Percentiles rank a stretch among this genome's conserved stretches.
Evolutionary conservation across 306 rosid species (phyloP).

Genomic region (Acacia crassicarpa): DNA sequence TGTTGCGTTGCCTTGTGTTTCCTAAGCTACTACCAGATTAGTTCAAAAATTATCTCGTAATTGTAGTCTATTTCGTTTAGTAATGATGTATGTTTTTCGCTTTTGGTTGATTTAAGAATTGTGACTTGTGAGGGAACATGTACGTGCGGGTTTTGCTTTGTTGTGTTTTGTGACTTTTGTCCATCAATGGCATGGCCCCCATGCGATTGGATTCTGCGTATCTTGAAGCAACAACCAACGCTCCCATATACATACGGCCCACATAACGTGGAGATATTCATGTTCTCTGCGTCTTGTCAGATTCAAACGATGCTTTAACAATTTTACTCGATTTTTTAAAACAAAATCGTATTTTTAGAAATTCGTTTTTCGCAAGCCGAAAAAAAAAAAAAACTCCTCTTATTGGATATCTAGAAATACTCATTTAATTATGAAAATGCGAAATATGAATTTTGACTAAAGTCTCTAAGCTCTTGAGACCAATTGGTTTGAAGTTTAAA

Average conservation of each 20-base stretch:
- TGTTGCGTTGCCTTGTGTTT: background rate
- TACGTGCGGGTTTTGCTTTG: background rate
- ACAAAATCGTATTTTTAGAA: too few species aligned
- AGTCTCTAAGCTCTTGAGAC: background rate
- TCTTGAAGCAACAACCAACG: background rate
- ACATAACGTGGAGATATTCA: background rate
- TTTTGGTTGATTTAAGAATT: background rate
- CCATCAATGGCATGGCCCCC: background rate
- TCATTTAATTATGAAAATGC: background rate
- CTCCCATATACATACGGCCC: background rate
- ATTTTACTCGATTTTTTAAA: background rate
- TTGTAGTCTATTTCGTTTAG: background rate
- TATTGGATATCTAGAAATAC: background rate
- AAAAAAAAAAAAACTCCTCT: too few species aligned
- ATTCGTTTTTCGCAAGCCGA: too few species aligned
- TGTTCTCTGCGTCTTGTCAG: background rate
- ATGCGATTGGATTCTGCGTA: background rate
- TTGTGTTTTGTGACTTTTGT: background rate
- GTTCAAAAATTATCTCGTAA: background rate
- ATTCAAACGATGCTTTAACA: background rate
- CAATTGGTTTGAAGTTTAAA: background rate
- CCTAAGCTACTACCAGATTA: background rate
- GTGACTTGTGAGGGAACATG: background rate
- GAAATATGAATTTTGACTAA: background rate
- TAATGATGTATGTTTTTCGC: background rate